These are phyloP conservation scores for Strobilomyces echinocephalus DNA, from an alignment of 768 basidiomycete species.

Conservation along the genomic window DNA sequence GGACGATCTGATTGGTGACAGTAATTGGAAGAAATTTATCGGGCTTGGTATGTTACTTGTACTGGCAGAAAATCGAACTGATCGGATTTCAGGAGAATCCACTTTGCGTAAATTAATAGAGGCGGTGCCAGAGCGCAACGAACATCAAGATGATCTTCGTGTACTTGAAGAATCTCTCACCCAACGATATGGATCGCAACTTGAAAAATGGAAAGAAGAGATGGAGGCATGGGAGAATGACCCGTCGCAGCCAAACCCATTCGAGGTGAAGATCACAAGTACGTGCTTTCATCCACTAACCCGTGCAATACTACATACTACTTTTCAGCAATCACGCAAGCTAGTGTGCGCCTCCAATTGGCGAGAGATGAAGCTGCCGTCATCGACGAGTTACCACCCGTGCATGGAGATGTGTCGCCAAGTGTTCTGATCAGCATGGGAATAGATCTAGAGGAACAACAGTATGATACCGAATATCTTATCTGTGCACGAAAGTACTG, in stretches of 20 bases:
- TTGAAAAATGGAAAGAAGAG: not conserved
- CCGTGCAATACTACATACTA: no score
- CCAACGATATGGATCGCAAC: not conserved
- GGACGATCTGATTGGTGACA: no score
- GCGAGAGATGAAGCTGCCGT: not conserved
- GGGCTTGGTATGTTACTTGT: no score
- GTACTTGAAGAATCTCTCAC: not conserved
- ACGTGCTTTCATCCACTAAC: no score
- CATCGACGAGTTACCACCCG: no score
- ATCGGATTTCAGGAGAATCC: no score
- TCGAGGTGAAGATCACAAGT: not conserved
- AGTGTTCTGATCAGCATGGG: not conserved
- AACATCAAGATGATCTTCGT: constrained; percentile 1
- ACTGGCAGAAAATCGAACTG: no score
- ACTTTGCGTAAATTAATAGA: not conserved
- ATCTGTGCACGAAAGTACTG: no score
- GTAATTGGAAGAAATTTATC: no score
- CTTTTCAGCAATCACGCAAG: not conserved
- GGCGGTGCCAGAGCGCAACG: constrained; percentile 4
- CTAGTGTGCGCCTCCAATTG: not conserved
- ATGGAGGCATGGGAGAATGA: constrained; percentile 8
- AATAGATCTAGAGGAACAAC: not conserved
- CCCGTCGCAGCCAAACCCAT: constrained; percentile 3
- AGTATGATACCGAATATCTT: not conserved
- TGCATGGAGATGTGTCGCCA: not conserved